These are phyloP conservation scores for Diphasiastrum complanatum DNA, from an alignment of 83 land plant genomes.

Conservation along the genomic window DNA sequence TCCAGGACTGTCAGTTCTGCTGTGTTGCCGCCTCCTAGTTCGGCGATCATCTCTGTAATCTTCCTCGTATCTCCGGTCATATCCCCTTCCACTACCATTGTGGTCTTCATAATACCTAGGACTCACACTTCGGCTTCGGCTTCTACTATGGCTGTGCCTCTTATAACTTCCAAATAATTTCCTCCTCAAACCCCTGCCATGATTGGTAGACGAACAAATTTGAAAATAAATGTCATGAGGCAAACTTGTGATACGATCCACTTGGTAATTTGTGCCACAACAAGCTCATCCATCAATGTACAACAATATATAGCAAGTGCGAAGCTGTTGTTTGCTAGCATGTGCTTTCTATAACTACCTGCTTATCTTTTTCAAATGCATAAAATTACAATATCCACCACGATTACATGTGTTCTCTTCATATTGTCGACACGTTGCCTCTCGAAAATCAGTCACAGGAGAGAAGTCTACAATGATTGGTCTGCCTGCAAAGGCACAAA, in stretches of 20 bases:
- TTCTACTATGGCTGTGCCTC: constrained; percentile 38
- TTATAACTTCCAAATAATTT: constrained; percentile 54
- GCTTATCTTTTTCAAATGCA: constrained; percentile 71
- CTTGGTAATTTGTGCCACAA: too few relatives aligned
- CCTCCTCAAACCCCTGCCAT: constrained; percentile 46
- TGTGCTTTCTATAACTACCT: constrained; percentile 16
- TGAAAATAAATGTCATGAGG: too few relatives aligned
- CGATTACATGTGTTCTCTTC: constrained; percentile 81
- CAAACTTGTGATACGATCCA: too few relatives aligned
- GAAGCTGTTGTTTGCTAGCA: not conserved
- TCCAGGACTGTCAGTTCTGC: constrained; percentile 25
- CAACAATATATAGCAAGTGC: too few relatives aligned
- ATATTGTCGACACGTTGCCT: constrained; percentile 77
- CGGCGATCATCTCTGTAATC: constrained; percentile 30
- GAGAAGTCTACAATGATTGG: constrained; percentile 86
- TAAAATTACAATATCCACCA: constrained; percentile 83
- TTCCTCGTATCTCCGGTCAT: constrained; percentile 35
- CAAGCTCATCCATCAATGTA: not conserved
- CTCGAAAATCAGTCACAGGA: constrained; percentile 83
- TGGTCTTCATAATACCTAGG: constrained; percentile 6
- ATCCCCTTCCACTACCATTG: constrained; percentile 28
- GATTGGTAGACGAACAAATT: not conserved
- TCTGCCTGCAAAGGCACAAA: constrained; percentile 34
- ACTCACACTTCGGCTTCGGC: constrained; percentile 32
- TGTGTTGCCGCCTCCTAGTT: constrained; percentile 28